Evolutionary conservation across 352 stramenopile genomes (phyloP), one percentile per base, ranked within the genome.

Genomic region (Phytophthora nicotianae): DNA sequence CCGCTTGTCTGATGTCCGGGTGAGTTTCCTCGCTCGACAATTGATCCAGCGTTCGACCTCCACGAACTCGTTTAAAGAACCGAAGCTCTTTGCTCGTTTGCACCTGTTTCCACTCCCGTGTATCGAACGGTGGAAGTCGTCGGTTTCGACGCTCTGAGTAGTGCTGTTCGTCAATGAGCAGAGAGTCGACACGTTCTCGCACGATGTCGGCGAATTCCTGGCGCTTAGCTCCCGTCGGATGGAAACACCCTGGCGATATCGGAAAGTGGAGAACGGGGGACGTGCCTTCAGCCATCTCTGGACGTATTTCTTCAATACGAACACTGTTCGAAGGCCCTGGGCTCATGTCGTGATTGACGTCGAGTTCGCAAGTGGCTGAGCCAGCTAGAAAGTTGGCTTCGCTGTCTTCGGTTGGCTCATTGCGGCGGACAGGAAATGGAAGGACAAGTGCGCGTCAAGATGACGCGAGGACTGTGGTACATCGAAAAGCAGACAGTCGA

Each of bases 91-190:
- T 67, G 23, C 45, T 55, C 24, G 33, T 65, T 19, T 74, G 57
- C 21, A 77, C 50, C 23, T 72, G 57, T 23, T 84, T 84, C 81
- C 81, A 90, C 47, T 87, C 68, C 14, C n/a, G 42, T 10, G 55
- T 27, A 40, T 88, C 71, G 8, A 88, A 49, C 2, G 64, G 55
- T 9, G 65, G 54, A 2, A 68, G 57, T 4, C 68, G 48, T 0
- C 70, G 67, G 43, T 58, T 49, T 51, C 32, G 75, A 55, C 58
- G 64, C 21, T 59, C 57, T 46, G 32, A 68, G 59, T 45, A 74
- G 42, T 43, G 70, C 33, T 77, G 37, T 54, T 88, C 72, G 21
- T 79, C 55, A 4, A 61, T 65, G 1, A 86, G 69, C 2, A 73
- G 33, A 5, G 56, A 35, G 14, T 67, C 58, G 14, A 86, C 74